These are phyloP conservation scores for Eucalyptus marginata DNA, from an alignment of 345 rosid species.

Conservation along the genomic window DNA sequence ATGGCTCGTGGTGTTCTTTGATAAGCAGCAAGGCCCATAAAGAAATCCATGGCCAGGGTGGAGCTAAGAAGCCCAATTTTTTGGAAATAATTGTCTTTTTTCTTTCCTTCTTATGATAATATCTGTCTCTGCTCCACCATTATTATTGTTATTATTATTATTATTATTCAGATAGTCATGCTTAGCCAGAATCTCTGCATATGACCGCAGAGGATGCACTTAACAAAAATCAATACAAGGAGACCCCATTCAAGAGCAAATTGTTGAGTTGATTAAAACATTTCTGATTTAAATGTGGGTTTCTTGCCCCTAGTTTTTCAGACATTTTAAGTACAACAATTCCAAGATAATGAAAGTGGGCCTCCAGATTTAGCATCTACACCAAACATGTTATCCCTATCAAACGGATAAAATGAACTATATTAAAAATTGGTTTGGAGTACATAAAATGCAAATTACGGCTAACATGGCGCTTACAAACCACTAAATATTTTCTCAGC, in stretches of 20 bases:
- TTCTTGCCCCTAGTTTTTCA: neutral
- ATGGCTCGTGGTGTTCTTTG: neutral
- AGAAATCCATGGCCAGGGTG: neutral
- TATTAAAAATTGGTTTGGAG: neutral
- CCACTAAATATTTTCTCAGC: accelerated
- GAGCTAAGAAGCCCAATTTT: neutral
- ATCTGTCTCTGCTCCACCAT: neutral
- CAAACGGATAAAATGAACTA: neutral
- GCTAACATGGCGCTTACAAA: accelerated
- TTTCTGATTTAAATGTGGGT: neutral
- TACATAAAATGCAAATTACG: neutral
- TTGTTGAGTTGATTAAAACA: neutral
- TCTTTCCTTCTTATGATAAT: neutral
- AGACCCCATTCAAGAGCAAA: neutral
- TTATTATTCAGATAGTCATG: neutral
- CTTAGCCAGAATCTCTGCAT: neutral
- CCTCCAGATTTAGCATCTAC: neutral
- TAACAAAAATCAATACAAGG: neutral
- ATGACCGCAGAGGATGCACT: neutral
- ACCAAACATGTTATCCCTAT: neutral
- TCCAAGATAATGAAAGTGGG: neutral
- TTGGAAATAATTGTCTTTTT: neutral
- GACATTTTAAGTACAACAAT: neutral
- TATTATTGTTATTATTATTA: neutral
- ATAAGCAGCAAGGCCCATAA: neutral